Conservation (phyloP, 129 eudicot species). For the Pittosporum tobira region DNA sequence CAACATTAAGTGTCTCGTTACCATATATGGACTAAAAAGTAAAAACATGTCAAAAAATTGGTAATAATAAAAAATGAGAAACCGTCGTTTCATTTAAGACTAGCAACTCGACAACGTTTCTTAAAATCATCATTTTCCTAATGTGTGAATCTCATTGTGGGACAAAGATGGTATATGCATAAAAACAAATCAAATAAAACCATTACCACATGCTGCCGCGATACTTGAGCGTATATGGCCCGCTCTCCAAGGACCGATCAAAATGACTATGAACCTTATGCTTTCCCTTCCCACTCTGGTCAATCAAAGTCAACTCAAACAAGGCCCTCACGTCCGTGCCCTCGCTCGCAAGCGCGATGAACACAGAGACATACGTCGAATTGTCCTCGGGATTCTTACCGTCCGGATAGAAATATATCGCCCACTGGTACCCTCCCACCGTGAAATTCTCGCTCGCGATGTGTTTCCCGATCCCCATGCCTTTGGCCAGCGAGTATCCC, state of each 20-base stretch:
- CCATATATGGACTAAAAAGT: no score
- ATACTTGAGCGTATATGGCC: constrained; percentile 77
- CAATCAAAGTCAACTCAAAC: constrained; percentile 71
- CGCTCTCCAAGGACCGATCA: constrained; percentile 76
- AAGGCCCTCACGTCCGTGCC: constrained; percentile 86
- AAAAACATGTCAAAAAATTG: no score
- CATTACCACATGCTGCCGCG: constrained; percentile 87
- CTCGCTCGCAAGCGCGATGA: constrained; percentile 79
- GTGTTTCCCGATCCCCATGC: constrained; percentile 86
- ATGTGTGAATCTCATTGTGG: background rate
- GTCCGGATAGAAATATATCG: constrained; percentile 79
- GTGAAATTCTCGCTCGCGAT: constrained; percentile 80
- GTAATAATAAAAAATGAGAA: no score
- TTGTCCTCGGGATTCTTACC: constrained; percentile 85
- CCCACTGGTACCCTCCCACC: constrained; percentile 88
- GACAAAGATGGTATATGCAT: background rate
- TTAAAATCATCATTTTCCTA: background rate
- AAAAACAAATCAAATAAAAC: constrained; percentile 1
- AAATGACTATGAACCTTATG: constrained; percentile 86
- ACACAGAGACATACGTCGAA: constrained; percentile 71
- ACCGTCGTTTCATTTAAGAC: no score
- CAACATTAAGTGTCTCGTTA: no score
- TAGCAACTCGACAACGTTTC: no score
- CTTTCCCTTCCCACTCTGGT: constrained; percentile 78
- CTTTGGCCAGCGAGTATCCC: constrained; percentile 80